Evolutionary conservation across 129 eudicot genomes (phyloP).

Genomic region (Centaurea solstitialis): DNA sequence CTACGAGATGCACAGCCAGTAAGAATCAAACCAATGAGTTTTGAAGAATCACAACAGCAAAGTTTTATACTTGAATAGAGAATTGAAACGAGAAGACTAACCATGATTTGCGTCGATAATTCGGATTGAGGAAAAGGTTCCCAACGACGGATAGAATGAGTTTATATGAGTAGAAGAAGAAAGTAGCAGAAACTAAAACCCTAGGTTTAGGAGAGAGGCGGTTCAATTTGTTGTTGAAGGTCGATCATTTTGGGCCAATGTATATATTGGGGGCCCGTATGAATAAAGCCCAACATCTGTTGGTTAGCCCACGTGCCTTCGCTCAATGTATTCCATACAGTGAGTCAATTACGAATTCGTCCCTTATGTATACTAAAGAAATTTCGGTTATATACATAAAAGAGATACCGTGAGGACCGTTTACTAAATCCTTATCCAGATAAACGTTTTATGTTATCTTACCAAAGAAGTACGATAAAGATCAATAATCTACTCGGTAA

Average conservation of each 20-base stretch:
- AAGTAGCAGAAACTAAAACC: neutral
- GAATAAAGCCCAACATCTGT: neutral
- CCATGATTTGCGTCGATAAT: slow-evolving; percentile 21
- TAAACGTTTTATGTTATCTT: too few species aligned
- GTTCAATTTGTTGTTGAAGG: too few species aligned
- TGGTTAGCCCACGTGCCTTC: neutral
- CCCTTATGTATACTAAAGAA: neutral
- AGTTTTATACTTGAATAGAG: neutral
- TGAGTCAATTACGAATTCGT: neutral
- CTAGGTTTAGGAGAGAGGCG: neutral
- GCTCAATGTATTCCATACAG: too few species aligned
- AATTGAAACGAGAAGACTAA: slow-evolving; percentile 12
- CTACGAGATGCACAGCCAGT: neutral
- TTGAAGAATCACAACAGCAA: neutral
- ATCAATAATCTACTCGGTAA: too few species aligned
- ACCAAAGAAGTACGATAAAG: too few species aligned
- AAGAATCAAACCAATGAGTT: neutral
- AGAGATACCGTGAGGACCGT: too few species aligned
- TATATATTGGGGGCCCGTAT: neutral
- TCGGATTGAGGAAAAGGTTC: neutral
- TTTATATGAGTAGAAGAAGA: neutral
- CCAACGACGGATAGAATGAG: too few species aligned
- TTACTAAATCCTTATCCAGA: too few species aligned
- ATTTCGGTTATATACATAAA: too few species aligned
- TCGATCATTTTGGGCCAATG: neutral